Evolutionary conservation across 108 stramenopile genomes (phyloP), one percentile per base, ranked within the genome.

Genomic region (Cyclotella kingstonii): DNA sequence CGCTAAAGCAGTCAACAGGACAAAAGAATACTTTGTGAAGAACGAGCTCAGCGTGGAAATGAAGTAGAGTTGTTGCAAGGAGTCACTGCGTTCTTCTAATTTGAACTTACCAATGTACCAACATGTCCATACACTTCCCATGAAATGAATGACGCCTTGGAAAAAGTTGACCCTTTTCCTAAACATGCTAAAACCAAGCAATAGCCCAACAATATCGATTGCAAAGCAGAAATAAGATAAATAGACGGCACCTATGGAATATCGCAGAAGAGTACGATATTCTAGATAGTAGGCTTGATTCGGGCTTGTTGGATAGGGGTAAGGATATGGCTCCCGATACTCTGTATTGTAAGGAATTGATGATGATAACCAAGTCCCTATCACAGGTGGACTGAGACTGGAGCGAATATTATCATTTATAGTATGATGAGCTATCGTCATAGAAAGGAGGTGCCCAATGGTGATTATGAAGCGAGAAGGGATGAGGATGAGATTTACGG

Each of bases 71-170:
- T n/a, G n/a, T n/a, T n/a, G n/a, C n/a, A n/a, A n/a, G n/a, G n/a
- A n/a, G n/a, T n/a, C n/a, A n/a, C n/a, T n/a, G n/a, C n/a, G n/a
- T n/a, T n/a, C n/a, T n/a, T n/a, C n/a, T n/a, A n/a, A n/a, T n/a
- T n/a, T n/a, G n/a, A n/a, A n/a, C 54, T 54, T 18, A 54, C 54
- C n/a, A 6, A 54, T 38, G 30, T 39, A 54, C 36, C 36, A 54
- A 17, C 34, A 54, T 5, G 36, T 39, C 34, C 17, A 39, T 3
- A 54, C n/a, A 19, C 54, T 38, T 35, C 54, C 54, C 5, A 1
- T 18, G 25, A 54, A 54, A 38, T 54, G 54, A 54, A 30, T 33
- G 1, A 54, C 12, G 2, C 19, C 33, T 23, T 54, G 54, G 17
- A 54, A 54, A 34, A 54, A 8, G 33, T 54, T 54, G 6, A 54